Evolutionary conservation across 148 eudicot genomes (phyloP), one percentile per base, ranked within the genome.

Genomic region (Cornus suecica): DNA sequence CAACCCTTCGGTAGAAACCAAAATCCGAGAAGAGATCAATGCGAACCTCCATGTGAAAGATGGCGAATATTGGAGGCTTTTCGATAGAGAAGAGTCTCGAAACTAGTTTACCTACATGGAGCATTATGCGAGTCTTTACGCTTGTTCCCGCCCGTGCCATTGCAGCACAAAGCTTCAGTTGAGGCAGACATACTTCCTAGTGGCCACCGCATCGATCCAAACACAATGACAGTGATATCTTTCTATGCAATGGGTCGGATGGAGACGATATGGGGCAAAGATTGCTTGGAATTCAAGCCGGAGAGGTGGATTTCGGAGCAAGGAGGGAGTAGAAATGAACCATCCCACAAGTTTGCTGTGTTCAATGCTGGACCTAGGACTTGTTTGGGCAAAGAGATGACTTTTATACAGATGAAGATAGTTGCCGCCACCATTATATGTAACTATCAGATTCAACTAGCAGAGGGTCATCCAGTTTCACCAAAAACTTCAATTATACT

Each of bases 321-420:
- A 8, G 84, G 84, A 60, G 65, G 74, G 13, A 45, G 77, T 10
- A 85, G 79, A 51, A 67, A 73, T 1, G 85, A 69, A 69, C 83
- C 87, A 4, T 74, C 87, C 54, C 71, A 65, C 65, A 85, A 76
- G 80, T 85, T 85, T 54, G 20, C 76, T 3, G 70, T 80, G 0
- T 85, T 85, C 65, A 74, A 79, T 28, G 82, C 85, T 0, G 85
- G 87, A 23, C 88, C 81, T 0, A 60, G 87, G 79, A 77, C 51
- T 22, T 85, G 85, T 56, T 30, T 79, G 32, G 85, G 87, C 14
- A 85, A 77, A 74, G 85, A 85, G 4, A 63, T 85, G 81, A 58
- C 83, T 22, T 77, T 79, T 37, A 30, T 67, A 1, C 79, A 81
- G 65, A 75, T 84, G 78, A 81, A 84, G 51, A 68, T 70, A 1